Evolutionary conservation across 2,329 filamentous ascomycete genomes (phyloP), one percentile per base, ranked within the genome.

Genomic region (Fusarium newnesense): DNA sequence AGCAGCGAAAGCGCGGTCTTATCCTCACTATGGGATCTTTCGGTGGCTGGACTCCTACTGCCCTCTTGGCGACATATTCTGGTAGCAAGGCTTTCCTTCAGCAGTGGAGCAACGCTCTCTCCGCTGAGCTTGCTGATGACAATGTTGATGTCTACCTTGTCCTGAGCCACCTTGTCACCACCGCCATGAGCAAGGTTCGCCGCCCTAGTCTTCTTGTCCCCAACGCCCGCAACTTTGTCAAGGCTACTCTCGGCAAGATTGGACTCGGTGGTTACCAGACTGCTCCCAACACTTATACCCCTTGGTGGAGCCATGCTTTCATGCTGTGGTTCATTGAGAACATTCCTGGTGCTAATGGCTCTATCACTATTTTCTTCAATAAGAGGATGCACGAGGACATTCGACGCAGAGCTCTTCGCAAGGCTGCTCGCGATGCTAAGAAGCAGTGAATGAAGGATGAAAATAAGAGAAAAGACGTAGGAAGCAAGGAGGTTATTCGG

Each of bases 1-100:
- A 93, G 68, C 87, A 92, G 81, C 93, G 95, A 78, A 94, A 93
- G 84, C 91, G 91, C 64, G 96, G 97, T 30, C 87, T 99, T 40
- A 94, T 99, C 79, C 87, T 99, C 62, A 99, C 96, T 66, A 98
- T 99, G 95, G 96, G 96, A 52, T 98, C 95, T 16, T 97, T 98
- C 80, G 96, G 93, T 70, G 97, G 96, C 75, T 92, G 97, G 84
- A 90, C 96, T 69, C 96, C 96, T 12, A 97, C 94, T 2, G 95
- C 97, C 10, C 91, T 96, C 61, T 89, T 99, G 49, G 96, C 96
- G 18, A 98, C 96, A 7, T 99, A 99, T 87, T 97, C 94, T 49
- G 96, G 96, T 75, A 96, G 93, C 89, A 99, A 99, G 85, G 96
- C 96, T 3, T 99, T 99, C 88, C 88, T 99, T 54, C 96, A 98